Evolutionary conservation across 1,139 yeast species (phyloP).

Genomic region (Blastobotrys raffinosifermentans): DNA sequence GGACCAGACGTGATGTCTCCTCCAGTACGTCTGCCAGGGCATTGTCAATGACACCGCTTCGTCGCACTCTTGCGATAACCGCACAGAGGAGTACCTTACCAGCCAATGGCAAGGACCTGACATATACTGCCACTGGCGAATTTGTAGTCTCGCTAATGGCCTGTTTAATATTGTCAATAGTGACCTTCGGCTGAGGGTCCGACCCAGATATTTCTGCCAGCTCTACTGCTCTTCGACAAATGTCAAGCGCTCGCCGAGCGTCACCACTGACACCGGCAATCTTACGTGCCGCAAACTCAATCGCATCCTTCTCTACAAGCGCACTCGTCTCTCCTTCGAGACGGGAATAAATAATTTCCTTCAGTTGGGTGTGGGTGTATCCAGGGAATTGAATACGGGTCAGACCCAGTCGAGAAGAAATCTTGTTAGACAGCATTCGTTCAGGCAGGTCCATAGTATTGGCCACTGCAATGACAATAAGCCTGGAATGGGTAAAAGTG

Average conservation of each 20-base stretch:
- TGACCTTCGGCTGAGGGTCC: slow-evolving; percentile 43
- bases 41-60: slow-evolving; percentile 68
- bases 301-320: slow-evolving; percentile 62
- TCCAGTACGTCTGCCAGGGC: slow-evolving; percentile 71
- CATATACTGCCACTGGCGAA: slow-evolving; percentile 60
- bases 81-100: slow-evolving; percentile 69
- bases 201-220: slow-evolving; percentile 53
- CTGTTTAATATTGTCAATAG: slow-evolving; percentile 61
- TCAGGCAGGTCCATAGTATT: slow-evolving; percentile 98
- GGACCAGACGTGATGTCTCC: slow-evolving; percentile 54
- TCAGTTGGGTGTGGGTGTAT: slow-evolving; percentile 73
- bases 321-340: slow-evolving; percentile 44
- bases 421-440: slow-evolving; percentile 76
- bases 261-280: slow-evolving; percentile 97
- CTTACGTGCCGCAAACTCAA: slow-evolving; percentile 86
- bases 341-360: slow-evolving; percentile 66
- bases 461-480: slow-evolving; percentile 89
- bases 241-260: slow-evolving; percentile 86
- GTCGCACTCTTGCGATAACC: slow-evolving; percentile 54
- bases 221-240: slow-evolving; percentile 86
- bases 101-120: slow-evolving; percentile 58
- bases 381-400: slow-evolving; percentile 86
- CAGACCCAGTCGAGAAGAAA: slow-evolving; percentile 85
- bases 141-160: slow-evolving; percentile 79
- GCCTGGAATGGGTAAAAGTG: slow-evolving; percentile 66